Conservation (phyloP, 164 flowering plant genomes). For the Saururus chinensis region DNA sequence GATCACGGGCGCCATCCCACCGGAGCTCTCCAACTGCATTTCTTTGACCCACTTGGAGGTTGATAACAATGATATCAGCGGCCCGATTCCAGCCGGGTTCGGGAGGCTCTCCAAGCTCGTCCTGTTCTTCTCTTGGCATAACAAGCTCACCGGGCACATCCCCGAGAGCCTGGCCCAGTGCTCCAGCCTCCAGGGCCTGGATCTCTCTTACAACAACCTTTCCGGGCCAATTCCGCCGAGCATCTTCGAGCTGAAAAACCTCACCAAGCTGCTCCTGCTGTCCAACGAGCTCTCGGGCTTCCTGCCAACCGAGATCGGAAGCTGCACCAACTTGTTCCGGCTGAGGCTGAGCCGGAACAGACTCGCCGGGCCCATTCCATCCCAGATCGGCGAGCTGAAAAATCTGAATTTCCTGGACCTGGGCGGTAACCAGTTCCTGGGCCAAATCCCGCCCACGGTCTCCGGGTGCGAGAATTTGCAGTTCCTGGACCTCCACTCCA, state of each 20-base stretch:
- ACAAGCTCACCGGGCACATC: conserved; percentile 58
- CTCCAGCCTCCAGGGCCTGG: conserved; percentile 69
- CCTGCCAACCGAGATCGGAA: conserved; percentile 81
- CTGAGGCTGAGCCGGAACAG: conserved; percentile 49
- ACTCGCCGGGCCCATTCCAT: conserved; percentile 64
- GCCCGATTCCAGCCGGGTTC: conserved; percentile 59
- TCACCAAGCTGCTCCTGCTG: conserved; percentile 71
- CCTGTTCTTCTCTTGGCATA: conserved; percentile 80
- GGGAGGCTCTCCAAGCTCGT: conserved; percentile 56
- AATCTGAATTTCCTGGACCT: conserved; percentile 66
- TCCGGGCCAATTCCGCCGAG: conserved; percentile 55
- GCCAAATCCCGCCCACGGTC: conserved; percentile 57
- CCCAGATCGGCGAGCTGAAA: conserved; percentile 65
- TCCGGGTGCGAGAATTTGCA: conserved; percentile 55
- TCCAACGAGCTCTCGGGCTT: conserved; percentile 77
- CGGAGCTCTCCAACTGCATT: conserved; percentile 50
- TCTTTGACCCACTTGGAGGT: conserved; percentile 59
- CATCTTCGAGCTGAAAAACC: conserved; percentile 58
- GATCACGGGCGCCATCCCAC: conserved; percentile 64
- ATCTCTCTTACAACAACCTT: conserved; percentile 70
- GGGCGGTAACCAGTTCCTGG: conserved; percentile 53
- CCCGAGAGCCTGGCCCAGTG: conserved; percentile 66
- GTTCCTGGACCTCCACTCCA: conserved; percentile 75
- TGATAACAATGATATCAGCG: conserved; percentile 72
- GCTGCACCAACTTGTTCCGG: conserved; percentile 58